phyloP scores from a whole-genome alignment of 2,329 filamentous ascomycete genomes.

The Epichloe sp. region DNA sequence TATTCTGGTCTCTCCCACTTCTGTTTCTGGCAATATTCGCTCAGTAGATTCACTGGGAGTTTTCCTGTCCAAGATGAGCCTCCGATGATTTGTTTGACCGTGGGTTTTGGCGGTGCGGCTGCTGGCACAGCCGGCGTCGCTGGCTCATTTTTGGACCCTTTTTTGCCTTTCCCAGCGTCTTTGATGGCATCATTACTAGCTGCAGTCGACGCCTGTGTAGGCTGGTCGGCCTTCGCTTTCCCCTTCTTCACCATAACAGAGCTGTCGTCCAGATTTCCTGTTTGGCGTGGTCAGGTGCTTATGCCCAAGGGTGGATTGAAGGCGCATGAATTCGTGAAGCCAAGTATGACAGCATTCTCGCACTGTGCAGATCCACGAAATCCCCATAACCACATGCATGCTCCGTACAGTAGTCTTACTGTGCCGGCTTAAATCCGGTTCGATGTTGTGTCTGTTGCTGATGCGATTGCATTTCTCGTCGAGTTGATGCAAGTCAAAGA shows the following conservation, averaged over 20 bases:
- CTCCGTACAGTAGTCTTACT: not conserved
- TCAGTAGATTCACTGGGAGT: constrained; percentile 81
- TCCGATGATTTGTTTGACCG: constrained; percentile 72
- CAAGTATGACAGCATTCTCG: not conserved
- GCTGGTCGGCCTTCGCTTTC: constrained; percentile 34
- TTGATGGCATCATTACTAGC: constrained; percentile 46
- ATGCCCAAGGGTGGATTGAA: not conserved
- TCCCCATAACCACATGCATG: not conserved
- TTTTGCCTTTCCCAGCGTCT: constrained; percentile 33
- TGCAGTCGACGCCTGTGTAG: constrained; percentile 18
- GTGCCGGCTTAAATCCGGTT: not conserved
- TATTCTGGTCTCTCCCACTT: constrained; percentile 94
- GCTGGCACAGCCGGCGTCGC: constrained; percentile 20
- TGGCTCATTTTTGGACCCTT: constrained; percentile 22
- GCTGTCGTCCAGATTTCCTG: not conserved
- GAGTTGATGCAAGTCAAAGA: not conserved
- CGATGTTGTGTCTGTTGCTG: not conserved
- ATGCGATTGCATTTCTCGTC: not conserved
- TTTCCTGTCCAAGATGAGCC: constrained; percentile 97
- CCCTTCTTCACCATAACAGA: constrained; percentile 37
- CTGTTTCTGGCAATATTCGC: constrained; percentile 90
- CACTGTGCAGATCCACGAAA: not conserved
- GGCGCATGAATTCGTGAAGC: not conserved
- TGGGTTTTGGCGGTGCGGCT: constrained; percentile 42
- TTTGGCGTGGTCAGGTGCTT: not conserved